Evolutionary conservation across 1,284 basidiomycete genomes (phyloP).

Genomic region (Puccinia polysora): DNA sequence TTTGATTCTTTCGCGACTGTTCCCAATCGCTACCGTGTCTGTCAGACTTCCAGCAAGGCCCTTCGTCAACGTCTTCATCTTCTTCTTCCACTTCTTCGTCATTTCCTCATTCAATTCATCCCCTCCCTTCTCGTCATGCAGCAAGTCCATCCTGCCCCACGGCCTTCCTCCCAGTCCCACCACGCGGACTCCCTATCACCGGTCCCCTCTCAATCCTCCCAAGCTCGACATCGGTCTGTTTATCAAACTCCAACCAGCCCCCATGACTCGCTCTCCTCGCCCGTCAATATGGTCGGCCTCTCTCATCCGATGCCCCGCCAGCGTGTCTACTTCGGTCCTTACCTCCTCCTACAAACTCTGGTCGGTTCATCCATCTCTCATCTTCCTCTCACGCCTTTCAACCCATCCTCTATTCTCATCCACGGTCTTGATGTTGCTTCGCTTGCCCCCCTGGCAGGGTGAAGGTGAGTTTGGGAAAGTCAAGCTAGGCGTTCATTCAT

Average conservation of each 20-base stretch:
- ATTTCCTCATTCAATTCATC: background rate
- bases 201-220: slow-evolving; percentile 13
- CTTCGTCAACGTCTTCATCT: too few relatives aligned
- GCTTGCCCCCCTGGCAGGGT: slow-evolving; percentile 52
- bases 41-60: background rate
- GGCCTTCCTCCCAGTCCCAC: background rate
- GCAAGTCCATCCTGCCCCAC: background rate
- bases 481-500: slow-evolving; percentile 82
- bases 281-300: slow-evolving; percentile 25
- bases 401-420: background rate
- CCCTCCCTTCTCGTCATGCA: slow-evolving; percentile 4
- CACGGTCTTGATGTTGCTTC: background rate
- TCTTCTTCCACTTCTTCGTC: background rate
- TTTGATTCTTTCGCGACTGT: background rate
- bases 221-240: slow-evolving; percentile 17
- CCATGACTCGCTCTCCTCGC: background rate
- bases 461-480: slow-evolving; percentile 99
- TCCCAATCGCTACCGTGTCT: background rate
- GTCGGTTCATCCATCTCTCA: slow-evolving; percentile 50
- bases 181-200: background rate
- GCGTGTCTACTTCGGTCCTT: slow-evolving; percentile 89
- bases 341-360: slow-evolving; percentile 89
- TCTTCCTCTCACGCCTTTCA: background rate
- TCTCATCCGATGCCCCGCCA: slow-evolving; percentile 56
- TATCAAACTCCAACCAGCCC: slow-evolving; percentile 25